A percentile compares a stretch with the other conserved stretches of the same genome.
These are phyloP conservation scores for Wickerhamomyces queroliae DNA, from an alignment of 805 yeast species.

Conservation along the genomic window DNA sequence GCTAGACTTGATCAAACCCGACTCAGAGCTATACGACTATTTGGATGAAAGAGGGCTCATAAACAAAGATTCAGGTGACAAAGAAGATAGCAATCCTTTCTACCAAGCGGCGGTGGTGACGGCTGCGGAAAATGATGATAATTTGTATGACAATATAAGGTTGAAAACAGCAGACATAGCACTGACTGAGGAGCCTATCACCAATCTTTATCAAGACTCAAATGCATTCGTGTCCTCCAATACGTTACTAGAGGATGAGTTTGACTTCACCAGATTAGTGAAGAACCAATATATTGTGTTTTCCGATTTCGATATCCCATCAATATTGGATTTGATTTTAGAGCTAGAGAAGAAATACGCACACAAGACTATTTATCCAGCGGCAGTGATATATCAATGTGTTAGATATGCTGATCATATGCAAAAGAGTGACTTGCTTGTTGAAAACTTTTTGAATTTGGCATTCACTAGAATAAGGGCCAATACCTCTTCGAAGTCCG, in stretches of 20 bases:
- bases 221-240: conserved; percentile 8
- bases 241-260: conserved; percentile 30
- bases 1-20: conserved; percentile 49
- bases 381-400: conserved; percentile 64
- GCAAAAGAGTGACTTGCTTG: conserved; percentile 47
- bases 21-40: conserved; percentile 50
- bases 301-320: conserved; percentile 64
- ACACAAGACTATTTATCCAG: conserved; percentile 47
- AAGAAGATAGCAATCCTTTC: conserved; percentile 6
- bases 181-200: conserved; percentile 16
- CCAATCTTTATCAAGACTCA: conserved; percentile 18
- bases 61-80: conserved; percentile 5
- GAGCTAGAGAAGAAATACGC: conserved; percentile 51
- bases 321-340: conserved; percentile 58
- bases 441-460: conserved; percentile 53
- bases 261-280: conserved; percentile 49
- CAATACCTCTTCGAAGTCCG: conserved; percentile 54
- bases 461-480: conserved; percentile 58
- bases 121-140: conserved; percentile 25
- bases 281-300: conserved; percentile 59
- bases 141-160: conserved; percentile 25
- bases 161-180: conserved; percentile 34
- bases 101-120: conserved; percentile 9
- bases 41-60: conserved; percentile 47
- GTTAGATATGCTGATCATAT: conserved; percentile 61